Conservation (phyloP, 169 alveolate genomes). For the Eimeria acervulina region DNA sequence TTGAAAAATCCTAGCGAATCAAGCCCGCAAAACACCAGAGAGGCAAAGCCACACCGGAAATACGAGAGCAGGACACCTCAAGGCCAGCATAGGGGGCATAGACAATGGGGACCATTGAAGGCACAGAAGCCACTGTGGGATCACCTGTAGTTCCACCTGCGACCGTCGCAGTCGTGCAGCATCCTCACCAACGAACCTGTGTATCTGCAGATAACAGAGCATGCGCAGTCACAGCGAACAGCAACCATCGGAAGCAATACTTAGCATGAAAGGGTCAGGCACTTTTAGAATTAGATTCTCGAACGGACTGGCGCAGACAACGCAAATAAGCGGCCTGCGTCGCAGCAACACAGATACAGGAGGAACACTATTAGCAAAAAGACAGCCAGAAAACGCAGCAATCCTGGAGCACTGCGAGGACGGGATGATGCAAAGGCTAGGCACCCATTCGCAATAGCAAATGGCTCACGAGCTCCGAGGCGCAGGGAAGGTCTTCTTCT, state of each 20-base stretch:
- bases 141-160: conserved; percentile 59
- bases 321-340: conserved; percentile 8
- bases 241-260: not conserved
- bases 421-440: not conserved
- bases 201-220: not conserved
- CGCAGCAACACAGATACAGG: not conserved
- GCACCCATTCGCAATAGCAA: not conserved
- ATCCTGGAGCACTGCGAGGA: not conserved
- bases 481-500: conserved; percentile 44
- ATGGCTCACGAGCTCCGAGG: not conserved
- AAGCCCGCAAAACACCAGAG: not conserved
- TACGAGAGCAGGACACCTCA: not conserved
- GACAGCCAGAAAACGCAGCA: not conserved
- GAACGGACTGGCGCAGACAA: conserved; percentile 45
- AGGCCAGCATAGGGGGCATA: not conserved
- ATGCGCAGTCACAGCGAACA: not conserved
- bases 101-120: not conserved
- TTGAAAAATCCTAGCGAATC: not conserved
- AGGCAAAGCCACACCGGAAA: not conserved
- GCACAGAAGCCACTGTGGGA: not conserved
- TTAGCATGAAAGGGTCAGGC: not conserved
- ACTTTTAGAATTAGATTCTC: not conserved
- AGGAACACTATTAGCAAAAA: not conserved
- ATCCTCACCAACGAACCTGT: conserved; percentile 21
- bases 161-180: conserved; percentile 37